A percentile compares a stretch with the other conserved stretches of the same genome.
These are phyloP conservation scores for Plasmodium coatneyi DNA, from an alignment of 169 alveolate genomes.

Conservation along the genomic window DNA sequence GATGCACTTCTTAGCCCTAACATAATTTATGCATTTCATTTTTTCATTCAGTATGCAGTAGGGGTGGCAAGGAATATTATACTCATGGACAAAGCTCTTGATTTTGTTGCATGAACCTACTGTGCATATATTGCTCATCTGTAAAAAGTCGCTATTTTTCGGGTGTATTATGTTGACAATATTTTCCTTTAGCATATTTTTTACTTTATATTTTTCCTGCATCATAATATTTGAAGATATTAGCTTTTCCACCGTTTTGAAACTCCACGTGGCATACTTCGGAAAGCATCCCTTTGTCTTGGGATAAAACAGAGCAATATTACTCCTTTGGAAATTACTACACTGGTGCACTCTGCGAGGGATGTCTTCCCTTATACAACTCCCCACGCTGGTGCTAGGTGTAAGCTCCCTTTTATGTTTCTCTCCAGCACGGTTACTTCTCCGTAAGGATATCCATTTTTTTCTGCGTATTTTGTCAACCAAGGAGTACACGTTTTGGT, in stretches of 20 bases:
- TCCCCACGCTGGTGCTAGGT: background rate
- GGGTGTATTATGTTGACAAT: conserved; percentile 15
- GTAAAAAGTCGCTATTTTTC: conserved; percentile 25
- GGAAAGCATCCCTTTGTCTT: conserved; percentile 33
- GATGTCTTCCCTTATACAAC: background rate
- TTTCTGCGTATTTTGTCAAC: background rate
- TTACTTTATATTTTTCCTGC: conserved; percentile 71
- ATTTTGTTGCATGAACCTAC: conserved; percentile 59
- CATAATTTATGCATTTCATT: conserved; percentile 65
- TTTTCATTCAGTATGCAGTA: conserved; percentile 63
- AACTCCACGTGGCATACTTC: conserved; percentile 49
- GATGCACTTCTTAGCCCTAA: conserved; percentile 46
- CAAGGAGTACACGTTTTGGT: background rate
- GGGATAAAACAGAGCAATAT: conserved; percentile 48
- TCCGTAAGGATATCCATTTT: background rate
- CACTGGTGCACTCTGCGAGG: too few relatives aligned
- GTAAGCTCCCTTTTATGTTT: background rate
- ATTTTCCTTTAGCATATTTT: conserved; percentile 45
- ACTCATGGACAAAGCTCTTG: conserved; percentile 57
- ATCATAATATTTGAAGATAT: conserved; percentile 2
- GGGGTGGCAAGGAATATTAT: conserved; percentile 71
- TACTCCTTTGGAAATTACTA: background rate
- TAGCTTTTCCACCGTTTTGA: conserved; percentile 43
- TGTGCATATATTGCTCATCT: conserved; percentile 32
- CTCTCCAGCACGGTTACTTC: background rate